Evolutionary conservation across 2,329 filamentous ascomycete genomes (phyloP).

Genomic region (Diaporthe sp.): DNA sequence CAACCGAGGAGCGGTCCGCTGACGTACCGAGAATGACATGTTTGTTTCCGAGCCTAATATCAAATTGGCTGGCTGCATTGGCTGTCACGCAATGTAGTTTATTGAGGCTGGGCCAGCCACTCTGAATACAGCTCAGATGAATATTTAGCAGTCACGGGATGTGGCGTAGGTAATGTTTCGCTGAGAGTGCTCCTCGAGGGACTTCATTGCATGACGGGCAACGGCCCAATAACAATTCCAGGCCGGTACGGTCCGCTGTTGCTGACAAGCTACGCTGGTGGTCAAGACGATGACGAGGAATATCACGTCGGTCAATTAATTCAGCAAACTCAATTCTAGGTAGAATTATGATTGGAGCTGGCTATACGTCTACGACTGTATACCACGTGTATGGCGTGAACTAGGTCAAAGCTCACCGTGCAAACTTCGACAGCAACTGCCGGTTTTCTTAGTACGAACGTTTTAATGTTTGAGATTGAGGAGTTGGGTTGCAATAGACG

Average conservation of each 20-base stretch:
- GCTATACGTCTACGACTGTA: not conserved
- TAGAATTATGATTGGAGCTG: not conserved
- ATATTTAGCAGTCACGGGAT: not conserved
- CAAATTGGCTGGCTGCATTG: not conserved
- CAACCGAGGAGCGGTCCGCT: constrained; percentile 7
- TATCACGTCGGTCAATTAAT: not conserved
- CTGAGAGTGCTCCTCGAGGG: too few relatives aligned
- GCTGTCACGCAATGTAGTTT: not conserved
- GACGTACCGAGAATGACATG: not conserved
- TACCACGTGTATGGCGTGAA: not conserved
- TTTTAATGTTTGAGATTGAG: constrained; percentile 17
- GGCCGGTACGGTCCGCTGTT: not conserved
- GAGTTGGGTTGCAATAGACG: not conserved
- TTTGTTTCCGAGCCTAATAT: not conserved
- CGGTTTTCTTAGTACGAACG: not conserved
- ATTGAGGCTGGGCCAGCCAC: not conserved
- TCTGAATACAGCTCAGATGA: not conserved
- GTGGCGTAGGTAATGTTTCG: not conserved
- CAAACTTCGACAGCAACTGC: not conserved
- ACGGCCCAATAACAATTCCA: not conserved
- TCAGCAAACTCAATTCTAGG: not conserved
- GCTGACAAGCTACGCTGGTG: not conserved
- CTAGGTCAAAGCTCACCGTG: not conserved
- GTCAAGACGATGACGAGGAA: not conserved
- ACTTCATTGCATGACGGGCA: not conserved